These are phyloP conservation scores for Meyerozyma smithsonii DNA, from an alignment of 1,139 yeast genomes.

Conservation along the genomic window DNA sequence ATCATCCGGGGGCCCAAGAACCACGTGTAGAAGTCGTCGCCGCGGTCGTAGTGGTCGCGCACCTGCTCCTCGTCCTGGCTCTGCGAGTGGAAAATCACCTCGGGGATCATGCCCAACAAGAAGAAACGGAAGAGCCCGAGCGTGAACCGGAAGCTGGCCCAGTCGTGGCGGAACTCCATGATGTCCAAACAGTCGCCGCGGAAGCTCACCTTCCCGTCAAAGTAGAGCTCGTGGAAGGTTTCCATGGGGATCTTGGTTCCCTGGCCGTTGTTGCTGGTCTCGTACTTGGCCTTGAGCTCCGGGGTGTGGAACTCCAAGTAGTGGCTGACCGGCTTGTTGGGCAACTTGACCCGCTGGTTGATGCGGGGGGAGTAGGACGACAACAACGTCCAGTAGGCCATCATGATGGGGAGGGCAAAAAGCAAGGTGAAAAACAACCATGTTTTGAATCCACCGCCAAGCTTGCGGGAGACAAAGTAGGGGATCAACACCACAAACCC, in stretches of 20 bases:
- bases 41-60: conserved; percentile 93
- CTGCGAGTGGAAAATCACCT: conserved; percentile 84
- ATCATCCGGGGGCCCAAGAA: conserved; percentile 93
- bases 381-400: conserved; percentile 77
- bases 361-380: conserved; percentile 79
- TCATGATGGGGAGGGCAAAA: conserved; percentile 61
- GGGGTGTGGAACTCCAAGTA: conserved; percentile 81
- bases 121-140: conserved; percentile 73
- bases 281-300: conserved; percentile 66
- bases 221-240: conserved; percentile 85
- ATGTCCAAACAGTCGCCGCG: conserved; percentile 85
- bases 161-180: conserved; percentile 84
- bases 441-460: conserved; percentile 73
- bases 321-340: conserved; percentile 72
- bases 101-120: conserved; percentile 87
- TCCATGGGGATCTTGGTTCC: conserved; percentile 84
- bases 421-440: conserved; percentile 53
- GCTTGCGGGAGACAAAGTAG: conserved; percentile 53
- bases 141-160: conserved; percentile 83
- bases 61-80: conserved; percentile 97
- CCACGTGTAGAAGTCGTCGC: conserved; percentile 94
- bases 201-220: conserved; percentile 78
- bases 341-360: conserved; percentile 72
- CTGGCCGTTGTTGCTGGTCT: conserved; percentile 48
- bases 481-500: conserved; percentile 60